Base-by-base conservation (phyloP, 2,329 filamentous ascomycete species). In the Didymosphaeria variabile region DNA sequence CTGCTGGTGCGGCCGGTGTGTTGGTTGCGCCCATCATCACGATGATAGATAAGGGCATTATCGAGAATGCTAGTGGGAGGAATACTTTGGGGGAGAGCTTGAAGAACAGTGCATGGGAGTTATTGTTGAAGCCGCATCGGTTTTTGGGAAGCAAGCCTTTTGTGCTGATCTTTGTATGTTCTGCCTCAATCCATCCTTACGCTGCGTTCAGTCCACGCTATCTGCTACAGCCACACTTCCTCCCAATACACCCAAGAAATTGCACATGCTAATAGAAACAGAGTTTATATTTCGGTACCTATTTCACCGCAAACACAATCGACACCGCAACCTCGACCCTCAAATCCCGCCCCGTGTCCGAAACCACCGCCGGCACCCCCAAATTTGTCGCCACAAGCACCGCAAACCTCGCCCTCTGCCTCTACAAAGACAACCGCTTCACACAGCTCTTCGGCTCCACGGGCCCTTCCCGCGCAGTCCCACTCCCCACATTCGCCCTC, bases 381-480 rank as follows among this genome's bases (percentile, higher is more conserved):
- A 97, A 97, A 77, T 97, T 98, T 80, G 81, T 88, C 69, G 89
- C 91, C 54, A 94, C 92, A 1, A 91, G 88, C 17, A 81, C 87
- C n/a, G 88, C 93, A 58, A 98, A 97, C 80, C 89, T 97, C 78
- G 87, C 88, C 8, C 84, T 97, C 38, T 93, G 92, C 78, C 88
- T 97, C 50, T 93, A 95, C 85, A 97, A 97, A 79, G 94, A 97
- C 80, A 89, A 90, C 70, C 88, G 90, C 62, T 97, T 94, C 77
- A 92, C 92, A 1, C 87, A 88, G 72, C 86, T 97, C 72, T 97
- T 96, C 76, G 92, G 92, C 13, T 76, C 79, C 3, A 61, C 83
- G 78, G 34, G 21, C 8, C 63, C 83, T 79, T 65, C 79, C 31
- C 68, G 81, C 51, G 66, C 82, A 63, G 90, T 97, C 0, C 89